These are phyloP conservation scores for Erysimum pusillum DNA, from an alignment of 441 rosid genomes.

Conservation along the genomic window DNA sequence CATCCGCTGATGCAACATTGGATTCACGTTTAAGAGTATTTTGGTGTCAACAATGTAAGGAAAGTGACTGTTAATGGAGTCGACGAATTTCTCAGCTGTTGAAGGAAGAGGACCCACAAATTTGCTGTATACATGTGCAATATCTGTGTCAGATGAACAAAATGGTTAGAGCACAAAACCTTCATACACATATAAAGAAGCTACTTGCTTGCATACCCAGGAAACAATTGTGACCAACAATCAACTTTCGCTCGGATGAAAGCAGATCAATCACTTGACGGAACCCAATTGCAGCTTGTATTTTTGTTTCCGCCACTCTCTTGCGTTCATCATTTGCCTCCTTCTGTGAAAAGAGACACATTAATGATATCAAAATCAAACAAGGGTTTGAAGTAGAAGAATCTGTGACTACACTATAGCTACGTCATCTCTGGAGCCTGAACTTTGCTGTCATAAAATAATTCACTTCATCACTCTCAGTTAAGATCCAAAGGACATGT, in stretches of 20 bases:
- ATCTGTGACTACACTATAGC: conserved; percentile 11
- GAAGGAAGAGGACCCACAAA: conserved; percentile 83
- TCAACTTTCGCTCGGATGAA: conserved; percentile 79
- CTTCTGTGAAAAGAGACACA: conserved; percentile 56
- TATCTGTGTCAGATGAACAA: conserved; percentile 58
- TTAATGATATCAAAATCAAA: not conserved
- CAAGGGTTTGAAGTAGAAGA: conserved; percentile 5
- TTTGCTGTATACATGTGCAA: conserved; percentile 86
- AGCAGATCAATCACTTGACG: conserved; percentile 91
- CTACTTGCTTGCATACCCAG: conserved; percentile 65
- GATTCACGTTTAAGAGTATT: conserved; percentile 72
- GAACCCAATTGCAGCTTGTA: conserved; percentile 78
- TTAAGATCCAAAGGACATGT: conserved; percentile 19
- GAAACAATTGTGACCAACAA: conserved; percentile 95
- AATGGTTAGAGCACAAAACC: conserved; percentile 32
- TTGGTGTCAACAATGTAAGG: conserved; percentile 87
- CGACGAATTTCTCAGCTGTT: conserved; percentile 72
- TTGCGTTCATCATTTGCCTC: conserved; percentile 68
- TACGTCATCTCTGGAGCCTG: not conserved
- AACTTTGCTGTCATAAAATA: conserved; percentile 18
- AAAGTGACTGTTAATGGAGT: conserved; percentile 65
- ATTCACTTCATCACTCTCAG: conserved; percentile 15
- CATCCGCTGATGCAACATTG: conserved; percentile 60
- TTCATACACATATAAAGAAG: conserved; percentile 22
- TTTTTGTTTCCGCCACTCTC: conserved; percentile 60